Base-by-base conservation (phyloP, 1,284 basidiomycete genomes). In the Cerrena zonata region DNA sequence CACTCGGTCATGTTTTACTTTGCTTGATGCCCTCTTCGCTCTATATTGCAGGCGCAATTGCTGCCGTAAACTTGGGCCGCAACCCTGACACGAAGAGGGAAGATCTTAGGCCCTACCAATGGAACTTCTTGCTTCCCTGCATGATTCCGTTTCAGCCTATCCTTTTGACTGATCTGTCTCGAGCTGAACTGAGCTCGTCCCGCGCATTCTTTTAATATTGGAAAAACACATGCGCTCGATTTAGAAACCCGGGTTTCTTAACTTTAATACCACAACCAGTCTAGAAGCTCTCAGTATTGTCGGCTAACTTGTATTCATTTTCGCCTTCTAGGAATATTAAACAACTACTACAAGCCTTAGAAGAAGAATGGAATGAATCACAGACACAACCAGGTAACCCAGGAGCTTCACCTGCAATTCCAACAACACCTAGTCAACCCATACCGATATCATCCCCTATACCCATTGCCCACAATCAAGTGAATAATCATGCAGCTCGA, bases 261-360 rank as follows among this genome's bases (percentile, higher is more conserved):
- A n/a, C n/a, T n/a, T n/a, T n/a, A n/a, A n/a, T n/a, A n/a, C n/a
- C n/a, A n/a, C n/a, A n/a, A n/a, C n/a, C n/a, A n/a, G n/a, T n/a
- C n/a, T n/a, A n/a, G n/a, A n/a, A n/a, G n/a, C n/a, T n/a, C n/a
- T n/a, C n/a, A n/a, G n/a, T n/a, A n/a, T n/a, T n/a, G n/a, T n/a
- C n/a, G n/a, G n/a, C n/a, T n/a, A 7, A 34, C 39, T 40, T 15
- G 19, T 21, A 40, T 36, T 27, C n/a, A 27, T 15, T 3, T 12
- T n/a, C 49, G 30, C 22, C 40, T 2, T 21, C 12, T 53, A 81
- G 80, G 2, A 77, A 79, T 12, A 65, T 84, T 51, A 80, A 79
- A 58, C 69, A 67, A 2, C 73, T 84, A 2, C 67, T 82, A 2
- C 71, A 78, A 5, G 65, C 69, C 44, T 61, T 84, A 21, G 69